Base-by-base conservation (phyloP, 2,329 filamentous ascomycete species). In the Cryoendolithus antarcticus region DNA sequence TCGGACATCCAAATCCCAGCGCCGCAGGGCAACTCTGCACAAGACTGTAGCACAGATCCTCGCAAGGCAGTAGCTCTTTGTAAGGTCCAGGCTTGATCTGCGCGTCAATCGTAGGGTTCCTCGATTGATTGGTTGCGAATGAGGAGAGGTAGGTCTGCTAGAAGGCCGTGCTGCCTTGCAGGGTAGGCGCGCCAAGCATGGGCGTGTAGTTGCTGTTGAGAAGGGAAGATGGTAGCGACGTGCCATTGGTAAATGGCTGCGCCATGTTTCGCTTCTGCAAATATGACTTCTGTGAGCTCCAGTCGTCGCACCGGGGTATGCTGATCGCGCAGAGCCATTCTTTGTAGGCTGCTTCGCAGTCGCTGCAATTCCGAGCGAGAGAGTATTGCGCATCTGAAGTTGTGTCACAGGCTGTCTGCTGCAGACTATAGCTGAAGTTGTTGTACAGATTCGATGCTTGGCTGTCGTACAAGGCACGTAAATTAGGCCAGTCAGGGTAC, bases 291-390 rank as follows among this genome's bases (percentile, higher is more conserved):
- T 59, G 52, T 35, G 69, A 74, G 37, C 71, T 74, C 52, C 83
- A 91, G 62, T 95, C 89, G 54, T 85, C 80, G 65, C 91, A 98
- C 27, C 88, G 82, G 1, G 91, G 91, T 44, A 98, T 91, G 10
- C 78, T 82, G 24, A 96, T 86, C 15, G 85, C 82, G 65, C 91
- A 98, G 13, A 98, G 77, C 91, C 91, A 98, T 54, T 78, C 70
- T 60, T 93, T 95, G 71, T 98, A 98, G 6, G 86, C 85, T 1
- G 58, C 54, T 10, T 69, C 74, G 62, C 91, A 98, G 59, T 93
- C 74, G 32, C 66, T 61, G 66, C 91, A 98, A 49, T 62, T 74
- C 31, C 78, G 75, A 2, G 77, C 82, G 10, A 96, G 75, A 1
- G 86, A 94, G 63, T 93, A 98, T 47, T 75, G 74, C 10, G 82